These are phyloP conservation scores for Tolypocladium pustulatum DNA, from an alignment of 2,329 filamentous ascomycete species.

Conservation along the genomic window DNA sequence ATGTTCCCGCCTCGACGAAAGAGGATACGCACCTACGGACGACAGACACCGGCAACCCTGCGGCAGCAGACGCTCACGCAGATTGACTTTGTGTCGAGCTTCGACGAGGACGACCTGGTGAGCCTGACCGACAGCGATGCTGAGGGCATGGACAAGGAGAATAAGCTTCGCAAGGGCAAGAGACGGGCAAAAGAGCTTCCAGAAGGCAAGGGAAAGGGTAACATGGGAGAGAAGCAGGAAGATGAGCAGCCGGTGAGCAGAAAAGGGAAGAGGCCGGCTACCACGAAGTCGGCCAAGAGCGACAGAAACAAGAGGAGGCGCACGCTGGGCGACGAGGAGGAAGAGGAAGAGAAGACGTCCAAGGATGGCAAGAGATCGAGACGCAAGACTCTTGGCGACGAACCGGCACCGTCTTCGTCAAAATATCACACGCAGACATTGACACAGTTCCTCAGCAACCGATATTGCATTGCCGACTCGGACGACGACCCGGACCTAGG, in stretches of 20 bases:
- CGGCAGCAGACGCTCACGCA: constrained; percentile 33
- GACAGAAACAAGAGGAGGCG: constrained; percentile 14
- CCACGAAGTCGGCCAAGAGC: neutral
- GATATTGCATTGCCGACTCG: constrained; percentile 23
- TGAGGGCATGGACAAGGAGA: constrained; percentile 11
- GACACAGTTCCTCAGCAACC: constrained; percentile 25
- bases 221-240: constrained; percentile 2
- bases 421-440: constrained; percentile 31
- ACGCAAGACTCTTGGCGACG: constrained; percentile 21
- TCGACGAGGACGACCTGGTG: constrained; percentile 15
- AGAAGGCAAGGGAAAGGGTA: constrained; percentile 1
- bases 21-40: constrained; percentile 23
- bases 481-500: constrained; percentile 23
- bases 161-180: constrained; percentile 1
- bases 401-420: constrained; percentile 16
- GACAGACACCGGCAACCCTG: constrained; percentile 14
- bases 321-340: constrained; percentile 15
- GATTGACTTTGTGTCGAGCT: constrained; percentile 26
- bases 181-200: too few species aligned
- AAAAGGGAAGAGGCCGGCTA: constrained; percentile 10
- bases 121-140: constrained; percentile 16
- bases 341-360: constrained; percentile 6
- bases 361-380: constrained; percentile 10
- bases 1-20: constrained; percentile 26
- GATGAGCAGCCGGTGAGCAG: constrained; percentile 13